Conservation (phyloP, 2,329 filamentous ascomycete genomes). For the Pseudogymnoascus sp. region DNA sequence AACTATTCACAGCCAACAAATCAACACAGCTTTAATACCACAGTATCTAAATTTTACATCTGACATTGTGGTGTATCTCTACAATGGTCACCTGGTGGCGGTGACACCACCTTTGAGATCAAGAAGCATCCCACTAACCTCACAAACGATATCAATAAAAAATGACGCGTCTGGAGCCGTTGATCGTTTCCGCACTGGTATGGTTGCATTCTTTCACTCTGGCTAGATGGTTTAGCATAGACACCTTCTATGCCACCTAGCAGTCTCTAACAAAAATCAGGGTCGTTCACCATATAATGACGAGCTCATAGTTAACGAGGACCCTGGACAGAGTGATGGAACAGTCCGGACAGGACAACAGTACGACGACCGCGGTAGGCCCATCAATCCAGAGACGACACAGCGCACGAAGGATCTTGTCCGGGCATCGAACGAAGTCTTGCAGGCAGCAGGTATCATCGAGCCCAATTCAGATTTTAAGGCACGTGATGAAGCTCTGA, state of each 20-base stretch:
- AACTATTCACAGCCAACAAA: not conserved
- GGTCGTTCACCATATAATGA: conserved; percentile 29
- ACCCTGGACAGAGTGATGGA: not conserved
- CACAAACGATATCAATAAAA: not conserved
- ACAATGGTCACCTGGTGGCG: not conserved
- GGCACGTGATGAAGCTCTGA: conserved; percentile 18
- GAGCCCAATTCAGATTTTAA: conserved; percentile 25
- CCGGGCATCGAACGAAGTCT: conserved; percentile 30
- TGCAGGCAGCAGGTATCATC: conserved; percentile 30
- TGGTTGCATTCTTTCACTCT: not conserved
- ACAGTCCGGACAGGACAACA: conserved; percentile 18
- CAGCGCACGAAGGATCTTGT: conserved; percentile 27
- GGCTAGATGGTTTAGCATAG: not conserved
- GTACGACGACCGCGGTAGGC: conserved; percentile 28
- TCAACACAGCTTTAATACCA: not conserved
- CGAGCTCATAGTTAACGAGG: conserved; percentile 21
- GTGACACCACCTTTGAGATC: not conserved
- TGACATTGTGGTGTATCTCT: not conserved
- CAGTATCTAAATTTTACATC: not conserved
- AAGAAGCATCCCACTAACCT: not conserved
- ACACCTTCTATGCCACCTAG: not conserved
- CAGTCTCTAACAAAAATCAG: conserved; percentile 16
- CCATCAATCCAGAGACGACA: conserved; percentile 28
- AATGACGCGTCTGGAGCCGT: conserved; percentile 22
- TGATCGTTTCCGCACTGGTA: conserved; percentile 24